Conservation (phyloP, 2,329 filamentous ascomycete genomes). For the Ophiostoma montium region DNA sequence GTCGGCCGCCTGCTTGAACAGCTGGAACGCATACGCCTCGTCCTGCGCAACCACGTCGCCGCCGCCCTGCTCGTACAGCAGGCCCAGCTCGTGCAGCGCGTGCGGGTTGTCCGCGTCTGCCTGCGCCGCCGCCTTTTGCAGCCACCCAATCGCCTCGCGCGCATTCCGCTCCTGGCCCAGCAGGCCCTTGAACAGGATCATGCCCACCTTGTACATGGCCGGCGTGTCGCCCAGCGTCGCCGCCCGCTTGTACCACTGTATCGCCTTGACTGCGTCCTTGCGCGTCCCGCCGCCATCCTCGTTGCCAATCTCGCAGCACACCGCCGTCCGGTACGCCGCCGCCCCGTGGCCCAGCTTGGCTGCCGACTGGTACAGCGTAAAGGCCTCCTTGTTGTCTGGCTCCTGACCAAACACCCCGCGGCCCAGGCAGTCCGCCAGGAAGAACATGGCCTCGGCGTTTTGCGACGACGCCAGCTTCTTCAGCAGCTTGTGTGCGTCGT, state of each 20-base stretch:
- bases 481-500: slow-evolving; percentile 78
- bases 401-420: slow-evolving; percentile 66
- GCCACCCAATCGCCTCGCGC: slow-evolving; percentile 76
- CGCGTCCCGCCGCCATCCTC: slow-evolving; percentile 90
- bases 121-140: slow-evolving; percentile 81
- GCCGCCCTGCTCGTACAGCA: slow-evolving; percentile 51
- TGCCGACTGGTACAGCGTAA: slow-evolving; percentile 82
- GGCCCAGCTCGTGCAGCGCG: slow-evolving; percentile 74
- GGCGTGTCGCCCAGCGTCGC: slow-evolving; percentile 80
- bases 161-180: slow-evolving; percentile 76
- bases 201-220: slow-evolving; percentile 97
- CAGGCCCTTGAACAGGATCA: slow-evolving; percentile 86
- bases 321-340: slow-evolving; percentile 84
- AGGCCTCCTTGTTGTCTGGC: slow-evolving; percentile 81
- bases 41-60: slow-evolving; percentile 58
- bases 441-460: slow-evolving; percentile 83
- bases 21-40: slow-evolving; percentile 61
- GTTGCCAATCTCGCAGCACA: slow-evolving; percentile 91
- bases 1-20: slow-evolving; percentile 76
- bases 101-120: slow-evolving; percentile 88
- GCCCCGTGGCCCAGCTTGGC: slow-evolving; percentile 78
- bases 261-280: slow-evolving; percentile 81
- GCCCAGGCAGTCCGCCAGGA: slow-evolving; percentile 78
- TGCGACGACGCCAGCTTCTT: slow-evolving; percentile 69
- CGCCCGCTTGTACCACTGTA: slow-evolving; percentile 95